These are phyloP conservation scores for Butyriboletus loyo DNA, from an alignment of 768 basidiomycete species.

Conservation along the genomic window DNA sequence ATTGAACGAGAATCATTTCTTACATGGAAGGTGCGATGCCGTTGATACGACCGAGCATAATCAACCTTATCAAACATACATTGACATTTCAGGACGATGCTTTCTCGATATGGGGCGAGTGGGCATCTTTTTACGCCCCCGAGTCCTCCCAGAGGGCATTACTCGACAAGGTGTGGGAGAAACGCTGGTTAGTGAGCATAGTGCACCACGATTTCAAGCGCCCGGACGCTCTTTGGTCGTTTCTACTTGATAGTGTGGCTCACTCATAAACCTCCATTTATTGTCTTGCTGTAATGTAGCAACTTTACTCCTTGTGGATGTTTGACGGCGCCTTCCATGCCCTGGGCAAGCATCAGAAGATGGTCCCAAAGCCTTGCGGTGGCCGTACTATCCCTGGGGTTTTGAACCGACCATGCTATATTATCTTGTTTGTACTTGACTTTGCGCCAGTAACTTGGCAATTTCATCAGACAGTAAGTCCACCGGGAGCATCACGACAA, in stretches of 20 bases:
- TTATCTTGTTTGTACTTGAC: too few species aligned
- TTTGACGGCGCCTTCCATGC: neutral
- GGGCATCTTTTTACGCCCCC: slow-evolving; percentile 85
- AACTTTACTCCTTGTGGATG: neutral
- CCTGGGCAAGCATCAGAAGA: neutral
- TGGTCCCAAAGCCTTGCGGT: too few species aligned
- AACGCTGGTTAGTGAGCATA: slow-evolving; percentile 88
- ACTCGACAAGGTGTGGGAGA: slow-evolving; percentile 67
- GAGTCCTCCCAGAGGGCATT: slow-evolving; percentile 66
- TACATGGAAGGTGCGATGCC: slow-evolving; percentile 82
- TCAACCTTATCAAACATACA: slow-evolving; percentile 1
- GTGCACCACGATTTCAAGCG: slow-evolving; percentile 93
- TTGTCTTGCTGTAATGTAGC: neutral
- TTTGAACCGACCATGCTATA: too few species aligned
- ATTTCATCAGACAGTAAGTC: too few species aligned
- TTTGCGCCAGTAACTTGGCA: too few species aligned
- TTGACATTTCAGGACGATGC: slow-evolving; percentile 74
- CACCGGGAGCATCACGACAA: neutral
- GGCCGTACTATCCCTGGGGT: too few species aligned
- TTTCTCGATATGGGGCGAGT: slow-evolving; percentile 93
- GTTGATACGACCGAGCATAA: neutral
- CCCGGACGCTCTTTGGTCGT: slow-evolving; percentile 75
- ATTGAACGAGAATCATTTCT: slow-evolving; percentile 94
- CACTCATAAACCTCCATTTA: neutral
- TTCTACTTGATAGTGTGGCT: slow-evolving; percentile 50